A percentile compares a stretch with the other conserved stretches of the same genome.
Evolutionary conservation across 495 filamentous ascomycete species (phyloP).

Genomic region (Aspergillus affinis): DNA sequence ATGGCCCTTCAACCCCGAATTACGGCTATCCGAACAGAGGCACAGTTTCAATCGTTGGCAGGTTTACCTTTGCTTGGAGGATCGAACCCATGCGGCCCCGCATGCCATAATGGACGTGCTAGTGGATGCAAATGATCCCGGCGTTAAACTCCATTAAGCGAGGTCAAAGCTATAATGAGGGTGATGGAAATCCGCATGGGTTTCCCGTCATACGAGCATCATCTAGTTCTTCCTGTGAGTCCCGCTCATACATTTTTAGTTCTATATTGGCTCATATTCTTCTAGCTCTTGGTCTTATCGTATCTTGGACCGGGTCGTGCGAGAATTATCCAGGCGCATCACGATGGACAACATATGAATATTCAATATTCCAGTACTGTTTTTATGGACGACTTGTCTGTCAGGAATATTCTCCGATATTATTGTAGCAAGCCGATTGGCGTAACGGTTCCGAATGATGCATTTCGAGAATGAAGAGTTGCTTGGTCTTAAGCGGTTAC

Average conservation of each 20-base stretch:
- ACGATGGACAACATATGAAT: constrained; percentile 10
- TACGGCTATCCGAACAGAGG: too few relatives aligned
- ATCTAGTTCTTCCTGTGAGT: constrained; percentile 11
- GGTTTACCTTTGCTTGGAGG: not conserved
- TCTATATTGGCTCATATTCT: not conserved
- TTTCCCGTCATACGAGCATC: constrained; percentile 2
- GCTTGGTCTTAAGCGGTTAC: too few relatives aligned
- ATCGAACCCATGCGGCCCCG: not conserved
- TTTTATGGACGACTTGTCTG: not conserved
- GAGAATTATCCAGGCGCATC: constrained; percentile 19
- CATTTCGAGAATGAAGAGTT: not conserved
- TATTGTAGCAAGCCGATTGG: constrained; percentile 13
- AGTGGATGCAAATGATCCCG: not conserved
- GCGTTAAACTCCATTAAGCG: not conserved
- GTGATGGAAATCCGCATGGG: constrained; percentile 12
- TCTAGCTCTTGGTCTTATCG: constrained; percentile 15
- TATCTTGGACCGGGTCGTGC: constrained; percentile 7
- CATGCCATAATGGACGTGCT: constrained; percentile 3
- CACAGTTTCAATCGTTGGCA: too few relatives aligned
- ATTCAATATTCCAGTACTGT: constrained; percentile 7
- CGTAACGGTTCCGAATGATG: not conserved
- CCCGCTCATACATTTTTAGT: not conserved
- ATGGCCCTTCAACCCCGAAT: not conserved
- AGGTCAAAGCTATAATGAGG: constrained; percentile 15
- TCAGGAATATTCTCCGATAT: constrained; percentile 11